phyloP scores from a whole-genome alignment of 2,329 filamentous ascomycete species.

The Aspergillus neotritici region DNA sequence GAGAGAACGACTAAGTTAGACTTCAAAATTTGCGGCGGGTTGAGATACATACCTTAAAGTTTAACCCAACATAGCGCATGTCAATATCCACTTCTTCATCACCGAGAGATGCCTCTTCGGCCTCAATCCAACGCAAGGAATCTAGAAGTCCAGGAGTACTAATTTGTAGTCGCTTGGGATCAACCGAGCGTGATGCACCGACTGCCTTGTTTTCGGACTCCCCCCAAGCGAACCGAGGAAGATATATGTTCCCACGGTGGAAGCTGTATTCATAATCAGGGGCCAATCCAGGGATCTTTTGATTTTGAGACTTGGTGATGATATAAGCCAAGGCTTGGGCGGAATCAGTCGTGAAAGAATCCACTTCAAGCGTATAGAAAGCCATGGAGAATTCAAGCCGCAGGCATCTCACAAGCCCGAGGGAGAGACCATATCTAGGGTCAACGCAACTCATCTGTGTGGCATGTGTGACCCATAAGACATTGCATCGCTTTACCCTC shows the following conservation, averaged over 20 bases:
- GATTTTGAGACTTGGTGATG: no score
- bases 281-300: no score
- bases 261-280: constrained; percentile 1
- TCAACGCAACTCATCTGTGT: no score
- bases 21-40: neutral
- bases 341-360: no score
- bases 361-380: no score
- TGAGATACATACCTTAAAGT: constrained; percentile 3
- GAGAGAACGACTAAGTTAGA: neutral
- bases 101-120: neutral
- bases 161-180: neutral
- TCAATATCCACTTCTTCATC: constrained; percentile 1
- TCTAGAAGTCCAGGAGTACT: neutral
- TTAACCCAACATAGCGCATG: neutral
- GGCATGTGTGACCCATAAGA: no score
- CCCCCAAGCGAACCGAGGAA: neutral
- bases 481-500: no score
- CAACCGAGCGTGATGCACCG: no score
- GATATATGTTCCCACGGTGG: neutral
- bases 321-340: no score
- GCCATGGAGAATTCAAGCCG: no score
- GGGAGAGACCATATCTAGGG: no score
- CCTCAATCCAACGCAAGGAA: neutral
- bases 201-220: neutral
- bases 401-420: no score